Base-by-base conservation (phyloP, 2,329 filamentous ascomycete genomes). In the Tricladium varicosporioides region DNA sequence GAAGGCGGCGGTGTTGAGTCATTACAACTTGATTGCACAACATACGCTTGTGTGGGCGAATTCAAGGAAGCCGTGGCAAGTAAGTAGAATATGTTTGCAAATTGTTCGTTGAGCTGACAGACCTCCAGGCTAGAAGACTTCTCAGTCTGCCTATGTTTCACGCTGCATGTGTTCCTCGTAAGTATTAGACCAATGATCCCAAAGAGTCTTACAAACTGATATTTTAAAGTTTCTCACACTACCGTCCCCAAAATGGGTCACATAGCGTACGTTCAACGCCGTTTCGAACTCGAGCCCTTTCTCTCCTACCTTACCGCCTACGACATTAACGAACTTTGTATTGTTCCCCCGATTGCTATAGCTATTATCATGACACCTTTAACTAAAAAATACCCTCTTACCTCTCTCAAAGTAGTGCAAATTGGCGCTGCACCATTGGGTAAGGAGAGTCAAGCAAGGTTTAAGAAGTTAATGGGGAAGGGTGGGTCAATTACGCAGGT, bases 311-410 rank as follows among this genome's bases (percentile, higher is more conserved):
- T 91, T 15, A 77, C 90, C 68, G 80, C 77, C 51, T 90, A 83
- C 72, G 80, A 82, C 42, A 85, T 95, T 65, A 90, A 86, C 8
- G 77, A 80, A 57, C 71, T 92, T 27, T 75, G 78, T 5, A 74
- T 87, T 1, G 91, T 93, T 2, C 91, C 91, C 5, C 90, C 91
- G 0, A 86, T 96, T 53, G 76, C 91, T 0, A 82, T 93, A 7
- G 77, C 82, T 15, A 77, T 96, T 63, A 62, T 67, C 16, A 65
- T 67, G 63, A 64, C 62, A 1, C 63, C 56, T 1, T 16, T 65
- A 5, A 59, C 58, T 1, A 59, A 55, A 27, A 63, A 63, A 10
- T 66, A 66, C 45, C 61, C 59, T 1, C 83, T 86, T 15, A 94
- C 93, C 69, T 80, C 87, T 63, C 52, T 71, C 1, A 56, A 66